Percentiles rank a stretch among this genome's conserved stretches.
These are phyloP conservation scores for Sugiyamaella boreocaroliniensis DNA, from an alignment of 805 yeast species.

Conservation along the genomic window DNA sequence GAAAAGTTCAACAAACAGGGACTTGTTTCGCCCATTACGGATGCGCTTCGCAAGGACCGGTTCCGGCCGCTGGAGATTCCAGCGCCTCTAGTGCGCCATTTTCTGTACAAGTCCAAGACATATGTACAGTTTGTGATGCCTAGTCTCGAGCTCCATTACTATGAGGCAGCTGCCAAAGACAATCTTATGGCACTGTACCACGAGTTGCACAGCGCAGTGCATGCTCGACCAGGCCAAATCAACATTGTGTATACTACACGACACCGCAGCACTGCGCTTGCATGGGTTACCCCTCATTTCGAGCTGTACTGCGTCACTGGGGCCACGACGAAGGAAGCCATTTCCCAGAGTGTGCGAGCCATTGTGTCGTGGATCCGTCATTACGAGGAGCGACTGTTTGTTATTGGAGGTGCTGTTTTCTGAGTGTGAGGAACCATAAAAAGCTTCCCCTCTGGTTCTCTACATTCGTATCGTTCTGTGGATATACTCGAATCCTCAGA, in stretches of 20 bases:
- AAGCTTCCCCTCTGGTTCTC: no score
- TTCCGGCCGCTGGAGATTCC: constrained; percentile 46
- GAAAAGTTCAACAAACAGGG: constrained; percentile 34
- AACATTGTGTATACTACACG: constrained; percentile 24
- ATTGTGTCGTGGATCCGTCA: constrained; percentile 72
- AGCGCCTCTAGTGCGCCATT: constrained; percentile 61
- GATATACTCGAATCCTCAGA: no score
- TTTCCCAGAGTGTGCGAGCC: constrained; percentile 55
- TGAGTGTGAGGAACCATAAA: no score
- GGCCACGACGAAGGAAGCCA: constrained; percentile 49
- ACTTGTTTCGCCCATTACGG: constrained; percentile 35
- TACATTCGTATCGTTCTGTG: no score
- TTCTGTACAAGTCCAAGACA: constrained; percentile 65
- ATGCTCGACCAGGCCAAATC: constrained; percentile 24
- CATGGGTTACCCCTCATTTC: constrained; percentile 52
- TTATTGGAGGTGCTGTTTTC: constrained; percentile 66
- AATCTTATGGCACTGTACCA: constrained; percentile 26
- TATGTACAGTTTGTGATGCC: constrained; percentile 59
- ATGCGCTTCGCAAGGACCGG: constrained; percentile 34
- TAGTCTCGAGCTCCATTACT: constrained; percentile 34
- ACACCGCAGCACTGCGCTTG: constrained; percentile 35
- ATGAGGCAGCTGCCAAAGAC: constrained; percentile 21
- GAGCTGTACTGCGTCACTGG: constrained; percentile 60
- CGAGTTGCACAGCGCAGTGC: constrained; percentile 35
- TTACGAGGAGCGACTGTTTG: constrained; percentile 63